A percentile compares a stretch with the other conserved stretches of the same genome.
These are phyloP conservation scores for Aspergillus hiratsukae DNA, from an alignment of 2,329 filamentous ascomycete species.

Conservation along the genomic window DNA sequence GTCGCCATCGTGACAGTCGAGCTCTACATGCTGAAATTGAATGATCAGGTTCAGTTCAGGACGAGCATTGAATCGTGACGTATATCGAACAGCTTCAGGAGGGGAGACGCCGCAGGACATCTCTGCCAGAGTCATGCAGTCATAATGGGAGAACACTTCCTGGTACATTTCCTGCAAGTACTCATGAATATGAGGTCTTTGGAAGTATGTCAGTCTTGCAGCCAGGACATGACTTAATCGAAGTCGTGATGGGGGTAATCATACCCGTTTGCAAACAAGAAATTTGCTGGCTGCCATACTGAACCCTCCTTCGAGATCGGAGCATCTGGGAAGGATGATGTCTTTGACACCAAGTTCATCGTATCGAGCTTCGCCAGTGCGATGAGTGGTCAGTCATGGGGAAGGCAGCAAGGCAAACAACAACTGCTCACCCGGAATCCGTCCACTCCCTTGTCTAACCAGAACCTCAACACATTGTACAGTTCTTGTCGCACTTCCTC, in stretches of 20 bases:
- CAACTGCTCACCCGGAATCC: constrained; percentile 56
- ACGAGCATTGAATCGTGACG: constrained; percentile 24
- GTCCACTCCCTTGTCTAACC: constrained; percentile 66
- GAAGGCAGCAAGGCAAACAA: not conserved
- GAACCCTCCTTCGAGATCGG: constrained; percentile 44
- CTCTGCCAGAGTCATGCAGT: constrained; percentile 40
- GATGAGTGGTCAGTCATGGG: not conserved
- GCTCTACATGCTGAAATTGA: constrained; percentile 35
- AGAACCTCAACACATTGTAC: constrained; percentile 67
- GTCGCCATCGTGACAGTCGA: constrained; percentile 22
- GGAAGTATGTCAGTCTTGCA: not conserved
- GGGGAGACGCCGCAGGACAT: constrained; percentile 31
- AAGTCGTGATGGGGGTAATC: not conserved
- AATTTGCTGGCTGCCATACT: constrained; percentile 47
- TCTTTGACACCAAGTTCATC: constrained; percentile 64
- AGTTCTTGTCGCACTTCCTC: constrained; percentile 59
- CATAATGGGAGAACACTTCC: constrained; percentile 31
- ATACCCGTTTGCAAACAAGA: constrained; percentile 60
- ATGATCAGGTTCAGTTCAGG: constrained; percentile 40
- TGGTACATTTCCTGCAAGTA: constrained; percentile 35
- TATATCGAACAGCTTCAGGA: constrained; percentile 35
- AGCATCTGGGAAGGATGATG: constrained; percentile 45
- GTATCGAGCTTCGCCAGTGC: constrained; percentile 44
- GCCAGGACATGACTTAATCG: not conserved
- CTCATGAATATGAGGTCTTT: constrained; percentile 35